Base-by-base conservation (phyloP, 176 grass and related monocot genomes). In the Avena insularis region DNA sequence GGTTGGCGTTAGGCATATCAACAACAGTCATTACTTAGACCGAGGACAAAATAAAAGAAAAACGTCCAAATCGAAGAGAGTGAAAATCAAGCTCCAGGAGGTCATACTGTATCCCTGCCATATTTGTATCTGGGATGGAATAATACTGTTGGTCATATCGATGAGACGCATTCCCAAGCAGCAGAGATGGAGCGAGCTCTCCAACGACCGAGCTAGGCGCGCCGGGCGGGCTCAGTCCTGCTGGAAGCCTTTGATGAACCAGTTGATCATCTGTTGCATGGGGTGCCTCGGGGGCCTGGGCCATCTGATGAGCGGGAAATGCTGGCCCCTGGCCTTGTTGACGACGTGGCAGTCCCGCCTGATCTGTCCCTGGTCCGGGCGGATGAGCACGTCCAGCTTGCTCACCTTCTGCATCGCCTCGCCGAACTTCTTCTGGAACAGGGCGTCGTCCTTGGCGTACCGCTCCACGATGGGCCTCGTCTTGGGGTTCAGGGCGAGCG, bases 361-460 rank as follows among this genome's bases (percentile, higher is more conserved):
- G 0, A 93, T 27, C 88, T 93, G 66, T 0, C 91, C 88, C 65
- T 79, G 10, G 50, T 8, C 49, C 13, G 76, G 13, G 4, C 69
- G 75, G 29, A 88, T 0, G 79, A 93, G 60, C 67, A 93, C 92
- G 64, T 91, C 92, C 2, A 89, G 33, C 19, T 6, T 15, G n/a
- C 92, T 71, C 14, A 93, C 63, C 89, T 83, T 93, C 67, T 79
- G 72, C 86, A 93, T 91, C 0, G 92, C 86, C 75, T 64, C 40
- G 11, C 60, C 68, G 69, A 93, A 91, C 86, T 89, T 93, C 23
- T 47, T 56, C 75, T 88, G 83, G 86, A 87, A 93, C 16, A 80
- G 19, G 0, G 9, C 19, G 17, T 17, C 33, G 61, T 93, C 68
- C 20, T 9, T 2, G 19, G 86, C 86, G 68, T 91, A 84, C 3